Conservation (phyloP, 768 basidiomycete genomes). For the Tricholoma terreum region DNA sequence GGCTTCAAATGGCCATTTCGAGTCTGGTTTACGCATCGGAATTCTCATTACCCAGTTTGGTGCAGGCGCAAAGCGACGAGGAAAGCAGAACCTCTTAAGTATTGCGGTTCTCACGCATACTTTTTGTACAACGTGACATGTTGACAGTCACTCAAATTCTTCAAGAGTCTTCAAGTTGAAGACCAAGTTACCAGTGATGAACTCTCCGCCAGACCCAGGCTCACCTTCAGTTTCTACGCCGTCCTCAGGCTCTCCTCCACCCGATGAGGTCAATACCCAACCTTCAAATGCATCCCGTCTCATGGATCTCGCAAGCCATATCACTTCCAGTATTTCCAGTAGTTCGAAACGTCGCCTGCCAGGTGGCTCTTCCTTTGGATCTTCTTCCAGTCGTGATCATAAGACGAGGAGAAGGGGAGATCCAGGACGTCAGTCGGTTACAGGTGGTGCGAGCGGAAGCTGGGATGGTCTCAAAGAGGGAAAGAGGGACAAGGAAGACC, state of each 20-base stretch:
- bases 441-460: slow-evolving; percentile 14
- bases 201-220: slow-evolving; percentile 41
- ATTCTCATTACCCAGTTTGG: no score
- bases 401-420: slow-evolving; percentile 52
- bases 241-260: slow-evolving; percentile 41
- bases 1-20: no score
- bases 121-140: no score
- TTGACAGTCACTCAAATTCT: no score
- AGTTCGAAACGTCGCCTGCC: slow-evolving; percentile 52
- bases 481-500: slow-evolving; percentile 55
- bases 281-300: slow-evolving; percentile 17
- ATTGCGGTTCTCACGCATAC: no score
- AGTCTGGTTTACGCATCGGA: no score
- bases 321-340: slow-evolving; percentile 31
- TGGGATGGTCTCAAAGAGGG: slow-evolving; percentile 32
- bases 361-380: slow-evolving; percentile 40
- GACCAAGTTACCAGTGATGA: no score
- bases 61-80: no score
- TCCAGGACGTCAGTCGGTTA: slow-evolving; percentile 19
- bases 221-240: slow-evolving; percentile 35
- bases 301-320: slow-evolving; percentile 32
- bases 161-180: no score
- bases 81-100: no score
- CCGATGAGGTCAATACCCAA: slow-evolving; percentile 34
- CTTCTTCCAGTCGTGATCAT: slow-evolving; percentile 44